phyloP scores from a whole-genome alignment of 1,284 basidiomycete genomes.

The Ustilago tritici region DNA sequence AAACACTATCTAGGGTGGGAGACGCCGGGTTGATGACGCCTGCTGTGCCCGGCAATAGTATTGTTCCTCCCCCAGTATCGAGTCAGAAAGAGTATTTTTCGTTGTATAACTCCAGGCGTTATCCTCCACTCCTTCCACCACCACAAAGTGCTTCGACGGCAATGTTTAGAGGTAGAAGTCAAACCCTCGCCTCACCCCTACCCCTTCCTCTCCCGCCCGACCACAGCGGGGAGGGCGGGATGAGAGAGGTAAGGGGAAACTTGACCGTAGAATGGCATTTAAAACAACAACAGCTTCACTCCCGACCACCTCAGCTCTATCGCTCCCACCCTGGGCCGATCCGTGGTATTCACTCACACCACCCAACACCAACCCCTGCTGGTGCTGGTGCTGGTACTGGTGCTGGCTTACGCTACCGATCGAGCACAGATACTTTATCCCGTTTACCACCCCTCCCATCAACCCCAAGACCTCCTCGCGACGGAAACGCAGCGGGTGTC shows the following conservation, averaged over 20 bases:
- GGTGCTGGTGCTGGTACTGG: too few relatives aligned
- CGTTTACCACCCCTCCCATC: background rate
- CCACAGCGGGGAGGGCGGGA: background rate
- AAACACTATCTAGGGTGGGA: slow-evolving; percentile 1
- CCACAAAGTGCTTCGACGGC: background rate
- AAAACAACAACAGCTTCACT: slow-evolving; percentile 1
- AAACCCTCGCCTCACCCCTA: background rate
- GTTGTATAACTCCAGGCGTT: background rate
- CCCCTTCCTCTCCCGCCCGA: background rate
- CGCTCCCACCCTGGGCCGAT: background rate
- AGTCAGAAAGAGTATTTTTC: slow-evolving; percentile 39
- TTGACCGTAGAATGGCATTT: slow-evolving; percentile 24
- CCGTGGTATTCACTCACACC: background rate
- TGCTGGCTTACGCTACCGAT: background rate
- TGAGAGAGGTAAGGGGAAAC: slow-evolving; percentile 10
- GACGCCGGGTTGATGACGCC: background rate
- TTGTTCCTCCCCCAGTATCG: slow-evolving; percentile 15
- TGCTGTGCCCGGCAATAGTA: background rate
- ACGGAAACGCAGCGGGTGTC: background rate
- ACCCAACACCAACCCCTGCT: background rate
- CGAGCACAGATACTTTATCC: background rate
- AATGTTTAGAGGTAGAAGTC: background rate
- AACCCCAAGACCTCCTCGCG: background rate
- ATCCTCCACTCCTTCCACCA: background rate
- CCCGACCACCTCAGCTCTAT: background rate